Conservation (phyloP, 345 rosid species). For the Aurinia saxatilis region DNA sequence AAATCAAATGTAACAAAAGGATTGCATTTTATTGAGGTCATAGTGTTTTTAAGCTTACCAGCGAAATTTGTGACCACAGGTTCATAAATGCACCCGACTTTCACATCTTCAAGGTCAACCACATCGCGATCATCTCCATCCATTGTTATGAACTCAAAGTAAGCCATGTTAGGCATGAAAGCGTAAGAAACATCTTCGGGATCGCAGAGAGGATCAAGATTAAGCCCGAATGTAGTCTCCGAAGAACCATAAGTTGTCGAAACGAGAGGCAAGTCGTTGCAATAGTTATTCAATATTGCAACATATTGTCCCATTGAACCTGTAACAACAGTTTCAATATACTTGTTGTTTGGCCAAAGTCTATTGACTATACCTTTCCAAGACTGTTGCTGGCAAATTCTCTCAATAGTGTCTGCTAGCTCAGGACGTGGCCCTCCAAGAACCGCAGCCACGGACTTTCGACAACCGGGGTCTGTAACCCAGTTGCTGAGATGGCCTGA, state of each 20-base stretch:
- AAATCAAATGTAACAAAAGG: neutral
- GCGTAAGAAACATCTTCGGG: constrained; percentile 82
- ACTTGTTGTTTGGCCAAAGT: constrained; percentile 76
- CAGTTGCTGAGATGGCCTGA: constrained; percentile 57
- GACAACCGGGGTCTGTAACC: constrained; percentile 62
- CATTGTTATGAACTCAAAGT: constrained; percentile 71
- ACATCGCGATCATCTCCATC: constrained; percentile 35
- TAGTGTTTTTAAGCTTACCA: constrained; percentile 32
- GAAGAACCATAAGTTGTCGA: constrained; percentile 92
- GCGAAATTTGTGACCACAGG: constrained; percentile 85
- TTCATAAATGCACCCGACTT: constrained; percentile 68
- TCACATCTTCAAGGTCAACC: constrained; percentile 66
- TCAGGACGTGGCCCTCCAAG: constrained; percentile 40
- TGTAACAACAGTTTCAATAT: constrained; percentile 74
- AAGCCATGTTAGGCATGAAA: constrained; percentile 81
- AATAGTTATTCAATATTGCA: constrained; percentile 58
- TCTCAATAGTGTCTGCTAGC: constrained; percentile 46
- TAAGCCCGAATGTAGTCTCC: constrained; percentile 80
- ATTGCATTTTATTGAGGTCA: neutral
- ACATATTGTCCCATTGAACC: constrained; percentile 94
- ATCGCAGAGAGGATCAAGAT: constrained; percentile 58
- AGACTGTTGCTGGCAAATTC: constrained; percentile 41
- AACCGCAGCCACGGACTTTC: constrained; percentile 36
- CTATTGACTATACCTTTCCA: constrained; percentile 83
- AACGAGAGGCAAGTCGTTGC: constrained; percentile 71